Base-by-base conservation (phyloP, 805 yeast genomes). In the Metschnikowia rubicola region DNA sequence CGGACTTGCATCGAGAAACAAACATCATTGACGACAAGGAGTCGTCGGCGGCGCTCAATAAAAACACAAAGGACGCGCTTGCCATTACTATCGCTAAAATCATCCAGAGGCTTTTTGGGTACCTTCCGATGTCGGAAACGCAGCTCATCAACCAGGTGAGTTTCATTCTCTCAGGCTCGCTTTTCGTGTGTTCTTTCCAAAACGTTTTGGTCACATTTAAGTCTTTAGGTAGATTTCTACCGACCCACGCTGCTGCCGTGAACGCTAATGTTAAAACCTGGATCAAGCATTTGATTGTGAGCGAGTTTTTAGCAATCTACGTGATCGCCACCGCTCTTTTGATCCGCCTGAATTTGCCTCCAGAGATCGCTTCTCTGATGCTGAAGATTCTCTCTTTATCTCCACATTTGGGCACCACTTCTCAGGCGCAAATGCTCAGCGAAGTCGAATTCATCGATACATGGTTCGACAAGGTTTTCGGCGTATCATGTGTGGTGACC, bases 121-220 rank as follows among this genome's bases (percentile, higher is more conserved):
- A 59, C 26, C 31, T 62, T 10, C 65, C 71, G 1, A 50, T 63
- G 2, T 64, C 74, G 10, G 73, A 68, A 51, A 66, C 70, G 2
- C 73, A 67, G 51, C 60, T 76, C 50, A 66, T 74, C 26, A 72
- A 71, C 46, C 77, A 71, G 54, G 63, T 78, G 35, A 69, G 79
- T 38, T 73, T 84, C 48, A 52, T 80, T 2, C 58, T 84, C 12
- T 80, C 88, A 1, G 80, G 84, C 10, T 72, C 76, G 12, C 67
- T 85, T 43, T 84, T 85, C 55, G 57, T 79, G 0, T 75, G 85
- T 48, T 81, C 88, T 1, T 74, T 85, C 55, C 81, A 85, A 26
- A 83, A 83, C 46, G 90, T 85, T 1, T 62, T 75, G 40, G 66
- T 75, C 35, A 83, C 91, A 0, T 75, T 84, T 48, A 74, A 79